Evolutionary conservation across 768 basidiomycete species (phyloP), one percentile per base, ranked within the genome.

Genomic region (Serendipita indica): DNA sequence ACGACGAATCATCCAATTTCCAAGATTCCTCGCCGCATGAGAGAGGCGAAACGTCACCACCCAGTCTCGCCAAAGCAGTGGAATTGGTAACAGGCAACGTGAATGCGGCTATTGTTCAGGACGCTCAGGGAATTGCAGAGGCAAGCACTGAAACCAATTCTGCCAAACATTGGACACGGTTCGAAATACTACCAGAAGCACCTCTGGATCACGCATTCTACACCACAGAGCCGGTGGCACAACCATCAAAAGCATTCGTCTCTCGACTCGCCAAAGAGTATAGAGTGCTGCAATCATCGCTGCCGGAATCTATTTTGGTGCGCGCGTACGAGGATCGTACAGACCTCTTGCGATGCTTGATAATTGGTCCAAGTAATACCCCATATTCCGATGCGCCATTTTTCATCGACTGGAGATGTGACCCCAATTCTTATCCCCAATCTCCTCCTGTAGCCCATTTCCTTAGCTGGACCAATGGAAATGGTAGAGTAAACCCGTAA

Each of bases 351-450:
- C 80, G 92, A 32, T 86, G 79, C 66, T 75, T 97, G 52, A 97
- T 97, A 61, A 82, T 97, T 62, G 92, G 92, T 2, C 89, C 91
- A 60, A 81, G 86, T 64, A 92, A 91, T 63, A 96, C 93, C 6
- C 92, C 92, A n/a, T 96, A 94, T 64, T 80, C 89, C 68, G 86
- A 93, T 68, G 89, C 89, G 18, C 93, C 92, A 0, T 93, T 94
- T 70, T 83, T 96, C 25, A 94, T 96, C 59, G 92, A 97, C 70
- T 90, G 88, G 88, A 80, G 83, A 77, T 73, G 90, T 10, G 88
- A 87, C 65, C 87, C 81, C 58, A 83, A 84, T 10, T 54, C 49
- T 68, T 96, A 85, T 67, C 90, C 83, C 43, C 80, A 82, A 63
- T 79, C 74, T 61, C 90, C 92, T 12, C 92, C 92, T 0, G 74